Conservation (phyloP, 805 yeast genomes). For the Barnettozyma californica region DNA sequence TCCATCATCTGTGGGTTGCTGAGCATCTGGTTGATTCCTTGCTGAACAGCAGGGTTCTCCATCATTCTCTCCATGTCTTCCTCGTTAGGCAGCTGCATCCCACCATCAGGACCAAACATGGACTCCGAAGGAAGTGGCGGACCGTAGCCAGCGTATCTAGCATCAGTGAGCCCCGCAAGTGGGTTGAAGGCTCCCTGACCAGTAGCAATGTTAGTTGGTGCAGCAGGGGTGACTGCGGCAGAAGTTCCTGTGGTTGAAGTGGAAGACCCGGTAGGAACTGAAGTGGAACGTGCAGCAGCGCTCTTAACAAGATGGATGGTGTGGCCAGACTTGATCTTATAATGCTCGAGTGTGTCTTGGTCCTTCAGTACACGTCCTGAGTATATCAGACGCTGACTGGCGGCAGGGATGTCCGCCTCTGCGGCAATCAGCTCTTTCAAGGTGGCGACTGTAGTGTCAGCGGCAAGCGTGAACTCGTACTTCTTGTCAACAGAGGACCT, state of each 20-base stretch:
- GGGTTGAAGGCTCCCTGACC: conserved; percentile 90
- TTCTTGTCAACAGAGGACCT: conserved; percentile 67
- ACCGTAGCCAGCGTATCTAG: conserved; percentile 84
- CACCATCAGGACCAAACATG: conserved; percentile 94
- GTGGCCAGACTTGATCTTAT: conserved; percentile 82
- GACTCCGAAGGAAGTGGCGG: conserved; percentile 81
- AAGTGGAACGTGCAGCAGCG: conserved; percentile 48
- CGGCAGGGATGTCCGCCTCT: conserved; percentile 61
- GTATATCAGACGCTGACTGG: conserved; percentile 84
- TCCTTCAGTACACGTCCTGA: conserved; percentile 94
- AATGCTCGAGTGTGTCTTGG: conserved; percentile 62
- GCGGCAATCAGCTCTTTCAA: conserved; percentile 62
- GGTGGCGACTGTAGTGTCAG: conserved; percentile 53
- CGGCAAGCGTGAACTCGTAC: conserved; percentile 55
- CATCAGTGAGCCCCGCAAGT: conserved; percentile 87
- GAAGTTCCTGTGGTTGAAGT: conserved; percentile 36
- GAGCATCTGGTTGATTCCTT: conserved; percentile 75
- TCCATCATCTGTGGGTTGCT: conserved; percentile 88
- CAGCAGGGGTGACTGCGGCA: conserved; percentile 27
- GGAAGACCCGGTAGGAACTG: conserved; percentile 28
- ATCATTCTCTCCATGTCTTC: conserved; percentile 72
- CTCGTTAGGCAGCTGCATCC: conserved; percentile 65
- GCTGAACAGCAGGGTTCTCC: conserved; percentile 77
- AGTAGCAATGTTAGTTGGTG: conserved; percentile 78
- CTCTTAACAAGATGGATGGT: conserved; percentile 88